phyloP scores from a whole-genome alignment of 257 asterid genomes.

The Solanum lycopersicoides region DNA sequence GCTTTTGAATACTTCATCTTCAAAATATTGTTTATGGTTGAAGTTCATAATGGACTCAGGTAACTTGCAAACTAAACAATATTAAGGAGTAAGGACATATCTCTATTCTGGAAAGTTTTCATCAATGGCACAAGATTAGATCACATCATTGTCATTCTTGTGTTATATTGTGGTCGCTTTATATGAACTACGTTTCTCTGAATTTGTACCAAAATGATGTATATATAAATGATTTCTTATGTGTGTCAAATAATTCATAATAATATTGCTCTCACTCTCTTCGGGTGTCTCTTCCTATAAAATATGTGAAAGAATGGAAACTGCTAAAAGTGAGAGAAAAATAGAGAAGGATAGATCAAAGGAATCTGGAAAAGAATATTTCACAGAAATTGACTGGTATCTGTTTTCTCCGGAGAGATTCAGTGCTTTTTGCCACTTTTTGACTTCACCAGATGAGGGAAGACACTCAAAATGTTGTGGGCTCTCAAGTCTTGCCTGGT shows the following conservation, averaged over 20 bases:
- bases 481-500: slow-evolving; percentile 94
- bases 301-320: not conserved
- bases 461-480: slow-evolving; percentile 68
- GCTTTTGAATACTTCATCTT: not conserved
- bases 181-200: not conserved
- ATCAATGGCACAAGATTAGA: not conserved
- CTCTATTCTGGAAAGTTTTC: not conserved
- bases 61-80: not conserved
- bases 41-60: not conserved
- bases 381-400: not conserved
- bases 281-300: not conserved
- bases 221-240: not conserved
- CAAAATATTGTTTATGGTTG: not conserved
- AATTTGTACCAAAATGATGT: not conserved
- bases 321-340: not conserved
- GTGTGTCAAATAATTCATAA: not conserved
- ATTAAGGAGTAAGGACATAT: not conserved
- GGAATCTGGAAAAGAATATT: not conserved
- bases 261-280: not conserved
- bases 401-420: slow-evolving; percentile 2
- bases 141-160: not conserved
- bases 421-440: slow-evolving; percentile 42
- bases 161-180: not conserved
- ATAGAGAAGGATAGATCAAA: not conserved
- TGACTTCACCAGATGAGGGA: slow-evolving; percentile 62